Evolutionary conservation across 139 green algal genomes (phyloP), one percentile per base, ranked within the genome.

Genomic region (Astrephomene gubernaculifera): DNA sequence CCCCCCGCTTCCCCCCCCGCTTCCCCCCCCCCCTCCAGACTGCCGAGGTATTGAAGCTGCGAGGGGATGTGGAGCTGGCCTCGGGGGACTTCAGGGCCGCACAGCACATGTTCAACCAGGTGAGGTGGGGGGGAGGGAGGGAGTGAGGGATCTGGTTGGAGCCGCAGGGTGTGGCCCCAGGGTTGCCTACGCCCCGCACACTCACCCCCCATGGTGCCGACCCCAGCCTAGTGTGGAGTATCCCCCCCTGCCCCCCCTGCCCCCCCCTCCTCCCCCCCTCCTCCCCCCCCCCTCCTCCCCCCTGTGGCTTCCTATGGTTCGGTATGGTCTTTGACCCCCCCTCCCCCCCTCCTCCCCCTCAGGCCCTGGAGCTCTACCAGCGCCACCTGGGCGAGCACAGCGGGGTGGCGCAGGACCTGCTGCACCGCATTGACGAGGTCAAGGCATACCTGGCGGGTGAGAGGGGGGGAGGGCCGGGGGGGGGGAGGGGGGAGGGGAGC

Each of bases 391-490:
- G 79, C 9, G 31, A 29, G 3, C 2, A 49, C 2, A 44, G 63
- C 63, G 35, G 57, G 4, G 79, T 85, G 64, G 79, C 79, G 1
- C 64, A 68, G 63, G 79, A 85, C 61, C 63, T 85, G 31, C 21
- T 76, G 41, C 79, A 85, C 64, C 79, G 79, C 63, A 85, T 85
- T 22, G 79, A 85, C 63, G 79, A 85, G 79, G 64, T 85, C 44
- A 85, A 85, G 64, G 63, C 54, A 17, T 83, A 83, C 76, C 76
- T 83, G 74, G 74, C 57, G 31, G n/a, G n/a, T n/a, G n/a, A n/a
- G n/a, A n/a, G n/a, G n/a, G n/a, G n/a, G n/a, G n/a, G n/a, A n/a
- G n/a, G n/a, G n/a, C n/a, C n/a, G n/a, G n/a, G n/a, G n/a, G n/a
- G n/a, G n/a, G n/a, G n/a, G n/a, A n/a, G n/a, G n/a, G n/a, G n/a